Evolutionary conservation across 23 red algal genomes (phyloP).

Genomic region (Pyropia yezoensis): DNA sequence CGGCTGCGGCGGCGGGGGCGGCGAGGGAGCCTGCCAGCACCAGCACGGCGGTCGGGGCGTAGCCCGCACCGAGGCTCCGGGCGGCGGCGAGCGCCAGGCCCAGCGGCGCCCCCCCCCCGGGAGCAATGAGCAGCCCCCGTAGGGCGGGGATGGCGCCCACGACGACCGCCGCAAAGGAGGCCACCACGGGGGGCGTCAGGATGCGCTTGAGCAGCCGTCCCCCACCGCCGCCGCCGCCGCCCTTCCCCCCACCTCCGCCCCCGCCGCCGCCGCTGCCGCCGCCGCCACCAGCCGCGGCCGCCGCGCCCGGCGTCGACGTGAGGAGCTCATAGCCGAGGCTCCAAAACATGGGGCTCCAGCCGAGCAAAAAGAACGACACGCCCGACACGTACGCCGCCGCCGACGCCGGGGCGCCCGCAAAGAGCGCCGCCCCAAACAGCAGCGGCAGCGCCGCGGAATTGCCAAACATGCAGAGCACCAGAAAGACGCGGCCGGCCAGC

Average conservation of each 20-base stretch:
- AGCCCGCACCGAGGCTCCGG: slow-evolving; percentile 25
- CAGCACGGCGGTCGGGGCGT: slow-evolving; percentile 48
- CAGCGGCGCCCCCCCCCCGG: slow-evolving; percentile 10
- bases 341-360: slow-evolving; percentile 60
- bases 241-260: not conserved
- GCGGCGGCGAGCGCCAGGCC: slow-evolving; percentile 2
- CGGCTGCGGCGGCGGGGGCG: not conserved
- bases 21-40: slow-evolving; percentile 48
- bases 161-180: slow-evolving; percentile 7
- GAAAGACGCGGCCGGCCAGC: slow-evolving; percentile 11
- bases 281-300: not conserved
- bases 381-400: slow-evolving; percentile 22
- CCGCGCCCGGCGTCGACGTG: not conserved
- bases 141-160: slow-evolving; percentile 15
- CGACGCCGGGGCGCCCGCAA: not conserved
- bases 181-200: slow-evolving; percentile 28
- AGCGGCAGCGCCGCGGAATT: slow-evolving; percentile 53
- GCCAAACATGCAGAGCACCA: slow-evolving; percentile 25
- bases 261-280: not conserved
- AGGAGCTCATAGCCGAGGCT: slow-evolving; percentile 24
- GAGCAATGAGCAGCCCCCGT: slow-evolving; percentile 9
- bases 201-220: slow-evolving; percentile 5
- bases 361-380: slow-evolving; percentile 51
- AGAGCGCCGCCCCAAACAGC: slow-evolving; percentile 32
- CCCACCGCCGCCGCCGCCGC: not conserved